Evolutionary conservation across 495 filamentous ascomycete genomes (phyloP).

Genomic region (Sphaerosporella brunnea): DNA sequence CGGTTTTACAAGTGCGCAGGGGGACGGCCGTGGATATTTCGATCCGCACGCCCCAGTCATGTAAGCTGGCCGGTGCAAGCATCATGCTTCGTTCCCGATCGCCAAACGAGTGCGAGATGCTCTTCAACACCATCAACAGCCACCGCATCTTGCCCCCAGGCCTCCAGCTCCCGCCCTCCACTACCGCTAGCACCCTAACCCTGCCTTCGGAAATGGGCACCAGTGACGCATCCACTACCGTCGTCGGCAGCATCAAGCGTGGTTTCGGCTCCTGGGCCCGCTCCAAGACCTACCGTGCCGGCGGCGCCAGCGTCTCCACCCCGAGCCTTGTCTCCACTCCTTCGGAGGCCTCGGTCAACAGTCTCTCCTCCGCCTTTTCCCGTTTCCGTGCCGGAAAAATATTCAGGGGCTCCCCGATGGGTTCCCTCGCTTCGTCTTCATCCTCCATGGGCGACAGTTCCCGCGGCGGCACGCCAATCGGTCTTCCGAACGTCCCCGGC

Average conservation of each 20-base stretch:
- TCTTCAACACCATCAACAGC: conserved; percentile 70
- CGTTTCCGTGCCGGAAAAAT: conserved; percentile 20
- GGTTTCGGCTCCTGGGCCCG: conserved; percentile 23
- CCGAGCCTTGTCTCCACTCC: conserved; percentile 31
- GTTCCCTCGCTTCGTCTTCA: conserved; percentile 18
- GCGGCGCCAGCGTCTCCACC: conserved; percentile 12
- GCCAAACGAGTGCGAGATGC: conserved; percentile 53
- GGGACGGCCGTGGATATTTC: conserved; percentile 88
- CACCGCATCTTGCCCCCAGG: conserved; percentile 20
- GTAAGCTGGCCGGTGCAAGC: conserved; percentile 52
- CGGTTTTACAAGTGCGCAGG: conserved; percentile 67
- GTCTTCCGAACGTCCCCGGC: background rate
- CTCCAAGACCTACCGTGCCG: conserved; percentile 23
- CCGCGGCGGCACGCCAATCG: conserved; percentile 15
- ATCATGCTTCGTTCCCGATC: conserved; percentile 76
- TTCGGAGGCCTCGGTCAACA: conserved; percentile 41
- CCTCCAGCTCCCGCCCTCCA: conserved; percentile 15
- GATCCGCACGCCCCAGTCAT: conserved; percentile 61
- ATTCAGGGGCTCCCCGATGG: conserved; percentile 17
- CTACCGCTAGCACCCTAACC: conserved; percentile 3
- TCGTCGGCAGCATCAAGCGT: conserved; percentile 20
- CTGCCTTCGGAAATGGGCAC: conserved; percentile 14
- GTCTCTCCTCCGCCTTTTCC: conserved; percentile 33
- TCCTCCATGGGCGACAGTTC: conserved; percentile 17
- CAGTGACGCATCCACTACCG: conserved; percentile 16